Conservation (phyloP, 176 grass and related monocot species). For the Olyra latifolia region DNA sequence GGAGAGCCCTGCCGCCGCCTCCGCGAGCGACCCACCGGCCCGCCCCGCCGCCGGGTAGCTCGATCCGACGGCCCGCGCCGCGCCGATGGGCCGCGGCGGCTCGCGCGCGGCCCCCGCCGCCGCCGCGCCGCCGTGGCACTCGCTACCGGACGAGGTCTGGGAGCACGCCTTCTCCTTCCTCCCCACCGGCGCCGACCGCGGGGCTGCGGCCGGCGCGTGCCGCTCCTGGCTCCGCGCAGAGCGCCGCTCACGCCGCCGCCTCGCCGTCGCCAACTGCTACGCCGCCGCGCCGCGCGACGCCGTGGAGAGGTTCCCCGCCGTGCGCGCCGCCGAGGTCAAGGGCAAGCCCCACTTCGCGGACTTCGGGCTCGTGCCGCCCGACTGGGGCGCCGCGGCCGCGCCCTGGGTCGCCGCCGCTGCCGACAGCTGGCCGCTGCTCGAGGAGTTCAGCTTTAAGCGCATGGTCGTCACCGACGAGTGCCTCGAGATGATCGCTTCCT, state of each 20-base stretch:
- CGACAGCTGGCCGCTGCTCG: conserved; percentile 64
- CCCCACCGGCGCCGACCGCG: conserved; percentile 46
- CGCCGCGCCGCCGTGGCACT: conserved; percentile 42
- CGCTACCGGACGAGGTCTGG: conserved; percentile 68
- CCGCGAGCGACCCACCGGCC: neutral
- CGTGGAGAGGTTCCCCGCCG: conserved; percentile 54
- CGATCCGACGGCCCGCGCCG: conserved; percentile 41
- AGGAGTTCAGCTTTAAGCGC: conserved; percentile 78
- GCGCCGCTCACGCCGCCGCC: conserved; percentile 53
- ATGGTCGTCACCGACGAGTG: conserved; percentile 83
- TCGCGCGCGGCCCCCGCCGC: conserved; percentile 16
- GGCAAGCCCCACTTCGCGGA: conserved; percentile 80
- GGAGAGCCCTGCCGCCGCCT: conserved; percentile 30
- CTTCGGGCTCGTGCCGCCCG: conserved; percentile 53
- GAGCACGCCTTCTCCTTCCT: conserved; percentile 80
- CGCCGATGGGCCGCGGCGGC: conserved; percentile 47
- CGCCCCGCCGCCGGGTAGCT: conserved; percentile 25
- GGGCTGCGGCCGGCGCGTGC: conserved; percentile 44
- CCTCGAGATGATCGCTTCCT: conserved; percentile 65
- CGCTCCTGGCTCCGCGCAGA: conserved; percentile 49
- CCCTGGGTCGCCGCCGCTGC: conserved; percentile 62
- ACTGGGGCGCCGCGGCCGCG: conserved; percentile 60
- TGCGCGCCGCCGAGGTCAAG: conserved; percentile 55
- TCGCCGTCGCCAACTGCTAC: conserved; percentile 74
- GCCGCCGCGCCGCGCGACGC: conserved; percentile 46